Base-by-base conservation (phyloP, 2,329 filamentous ascomycete genomes). In the Sporothrix phasma region DNA sequence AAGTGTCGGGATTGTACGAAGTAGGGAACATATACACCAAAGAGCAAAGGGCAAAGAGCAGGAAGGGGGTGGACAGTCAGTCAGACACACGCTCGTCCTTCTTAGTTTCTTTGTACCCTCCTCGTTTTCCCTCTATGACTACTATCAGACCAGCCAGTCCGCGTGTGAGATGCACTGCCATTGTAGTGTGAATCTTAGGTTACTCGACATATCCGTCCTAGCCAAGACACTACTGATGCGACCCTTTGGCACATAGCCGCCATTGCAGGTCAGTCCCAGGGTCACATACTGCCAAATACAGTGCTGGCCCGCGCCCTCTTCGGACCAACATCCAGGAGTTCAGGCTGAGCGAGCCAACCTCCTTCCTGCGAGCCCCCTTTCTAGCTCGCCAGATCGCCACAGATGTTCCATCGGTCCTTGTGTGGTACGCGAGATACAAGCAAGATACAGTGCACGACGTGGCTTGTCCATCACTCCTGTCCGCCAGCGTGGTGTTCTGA, bases 131-230 rank as follows among this genome's bases (percentile, higher is more conserved):
- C 34, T 56, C 31, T 37, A 4, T 13, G 31, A n/a, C 51, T 56
- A 19, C 51, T 15, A 39, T 56, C 31, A 37, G 31, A 24, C 31
- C 51, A 56, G 51, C 19, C 29, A 54, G 51, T 54, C 31, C 5
- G 51, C 19, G 49, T 24, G 39, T 45, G 39, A 31, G 24, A 46
- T 39, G 56, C 46, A 62, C 56, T 51, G 34, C 45, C 45, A 39
- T 45, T 29, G 58, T 47, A 61, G 58, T 41, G 56, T 22, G 56
- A 26, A 47, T 61, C 43, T 61, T 49, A 47, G 43, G 41, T 37
- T 34, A 61, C 58, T 47, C 43, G 43, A 61, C 26, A 61, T 45
- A 39, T 3, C 31, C 43, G 29, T 47, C 39, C 34, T 17, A 13
- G 24, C 39, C 15, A 29, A 39, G 34, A n/a, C 26, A 60, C 24